Evolutionary conservation across 192 early-diverging fungal species (phyloP), one percentile per base, ranked within the genome.

Genomic region (Paraglomus brasilianum): DNA sequence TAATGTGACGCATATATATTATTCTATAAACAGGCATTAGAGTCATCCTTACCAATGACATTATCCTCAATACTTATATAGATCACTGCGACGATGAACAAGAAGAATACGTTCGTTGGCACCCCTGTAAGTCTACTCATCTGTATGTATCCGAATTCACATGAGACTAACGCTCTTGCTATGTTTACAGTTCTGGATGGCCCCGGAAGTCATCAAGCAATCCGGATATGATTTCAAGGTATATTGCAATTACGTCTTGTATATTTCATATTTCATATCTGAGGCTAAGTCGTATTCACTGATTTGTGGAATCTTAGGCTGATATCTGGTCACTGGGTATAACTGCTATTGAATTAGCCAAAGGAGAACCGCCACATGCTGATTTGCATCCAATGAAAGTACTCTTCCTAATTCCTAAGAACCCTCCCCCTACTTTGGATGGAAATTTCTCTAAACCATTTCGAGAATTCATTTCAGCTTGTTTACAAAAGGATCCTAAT

Each of bases 261-360:
- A 30, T 30, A 30, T 30, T 24, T 22, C 15, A 22, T 22, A 59
- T 6, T 24, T 15, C 11, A 42, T 52, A 41, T 42, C 11, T 66
- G 19, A n/a, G 14, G 6, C 10, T 5, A 0, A 40, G 8, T 38
- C 7, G 21, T 8, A 21, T 6, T 55, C 2, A 21, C 38, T 14
- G 10, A 10, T 42, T n/a, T 21, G 9, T 81, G 10, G 22, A 44
- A 52, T 47, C 36, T 36, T 72, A 90, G 81, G 97, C 97, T 0
- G 97, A 98, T 81, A 96, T 98, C 30, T 98, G 97, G 97, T 92
- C 90, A 39, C 81, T 97, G 38, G 97, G 97, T 1, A 97, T 99
- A 70, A 99, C 96, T 4, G 95, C 94, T 0, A 93, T 98, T 41
- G 97, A 99, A 81, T 79, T 99, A 39, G 95, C 95, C 13, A 94